These are phyloP conservation scores for Pyronema domesticum DNA, from an alignment of 495 filamentous ascomycete species.

Conservation along the genomic window DNA sequence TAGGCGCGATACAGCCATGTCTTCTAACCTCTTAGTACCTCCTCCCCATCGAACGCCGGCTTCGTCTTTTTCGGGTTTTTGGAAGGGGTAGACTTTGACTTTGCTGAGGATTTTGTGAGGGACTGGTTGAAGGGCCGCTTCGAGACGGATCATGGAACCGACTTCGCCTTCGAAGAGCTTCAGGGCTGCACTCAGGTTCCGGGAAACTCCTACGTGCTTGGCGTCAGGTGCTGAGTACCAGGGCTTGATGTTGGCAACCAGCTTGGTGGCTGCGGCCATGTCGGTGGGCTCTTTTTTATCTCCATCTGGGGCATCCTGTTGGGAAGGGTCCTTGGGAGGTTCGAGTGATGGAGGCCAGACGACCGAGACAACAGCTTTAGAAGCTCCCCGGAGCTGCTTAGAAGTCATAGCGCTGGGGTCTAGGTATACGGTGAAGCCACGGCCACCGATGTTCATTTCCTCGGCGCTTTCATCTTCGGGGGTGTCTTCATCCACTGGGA, in stretches of 20 bases:
- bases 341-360: conserved; percentile 66
- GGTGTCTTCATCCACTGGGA: conserved; percentile 21
- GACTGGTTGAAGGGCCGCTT: conserved; percentile 47
- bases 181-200: conserved; percentile 51
- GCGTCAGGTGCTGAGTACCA: conserved; percentile 82
- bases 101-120: conserved; percentile 34
- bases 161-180: conserved; percentile 49
- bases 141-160: conserved; percentile 72
- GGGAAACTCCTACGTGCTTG: conserved; percentile 59
- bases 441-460: conserved; percentile 57
- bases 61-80: conserved; percentile 33
- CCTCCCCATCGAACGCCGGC: conserved; percentile 71
- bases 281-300: conserved; percentile 28
- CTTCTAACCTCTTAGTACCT: conserved; percentile 44
- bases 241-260: conserved; percentile 53
- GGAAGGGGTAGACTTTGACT: conserved; percentile 67
- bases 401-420: conserved; percentile 54
- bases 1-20: conserved; percentile 18
- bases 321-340: conserved; percentile 53
- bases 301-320: conserved; percentile 43
- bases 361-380: conserved; percentile 56
- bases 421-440: conserved; percentile 27
- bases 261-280: conserved; percentile 35
- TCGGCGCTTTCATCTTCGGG: conserved; percentile 34
- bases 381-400: conserved; percentile 51